Conservation (phyloP, 2,329 filamentous ascomycete species). For the Ophiostoma tasmaniense region DNA sequence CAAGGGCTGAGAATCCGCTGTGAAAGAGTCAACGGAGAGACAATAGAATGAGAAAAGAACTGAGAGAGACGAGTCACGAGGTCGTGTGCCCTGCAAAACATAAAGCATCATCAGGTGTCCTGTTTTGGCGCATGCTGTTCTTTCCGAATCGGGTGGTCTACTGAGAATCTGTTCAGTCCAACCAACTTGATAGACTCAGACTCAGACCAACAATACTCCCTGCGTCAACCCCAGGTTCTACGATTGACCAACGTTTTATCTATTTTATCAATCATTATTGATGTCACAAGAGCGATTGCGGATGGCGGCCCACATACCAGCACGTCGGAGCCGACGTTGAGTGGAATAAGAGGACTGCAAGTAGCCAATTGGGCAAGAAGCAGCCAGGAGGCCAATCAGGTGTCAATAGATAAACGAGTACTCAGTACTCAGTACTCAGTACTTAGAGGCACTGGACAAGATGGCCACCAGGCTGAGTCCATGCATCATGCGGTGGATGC, state of each 20-base stretch:
- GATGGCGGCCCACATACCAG: conserved; percentile 1
- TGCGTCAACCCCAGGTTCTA: background rate
- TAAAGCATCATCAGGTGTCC: background rate
- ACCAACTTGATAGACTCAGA: background rate
- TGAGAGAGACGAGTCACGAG: background rate
- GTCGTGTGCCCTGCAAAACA: background rate
- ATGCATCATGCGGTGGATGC: background rate
- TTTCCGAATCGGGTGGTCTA: background rate
- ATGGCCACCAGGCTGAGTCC: too few species aligned
- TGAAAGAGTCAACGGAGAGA: background rate
- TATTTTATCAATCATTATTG: background rate
- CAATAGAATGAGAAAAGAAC: background rate
- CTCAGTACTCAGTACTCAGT: too few species aligned
- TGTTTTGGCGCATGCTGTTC: background rate
- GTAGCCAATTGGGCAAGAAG: background rate
- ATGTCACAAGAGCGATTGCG: background rate
- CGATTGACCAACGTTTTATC: background rate
- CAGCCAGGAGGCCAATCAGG: too few species aligned
- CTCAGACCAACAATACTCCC: background rate
- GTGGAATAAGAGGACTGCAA: background rate
- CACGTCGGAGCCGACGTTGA: background rate
- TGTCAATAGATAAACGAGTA: too few species aligned
- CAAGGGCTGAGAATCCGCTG: background rate
- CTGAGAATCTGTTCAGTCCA: background rate
- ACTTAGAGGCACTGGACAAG: too few species aligned